Base-by-base conservation (phyloP, 768 basidiomycete species). In the Brasilioporus rufonigricans region DNA sequence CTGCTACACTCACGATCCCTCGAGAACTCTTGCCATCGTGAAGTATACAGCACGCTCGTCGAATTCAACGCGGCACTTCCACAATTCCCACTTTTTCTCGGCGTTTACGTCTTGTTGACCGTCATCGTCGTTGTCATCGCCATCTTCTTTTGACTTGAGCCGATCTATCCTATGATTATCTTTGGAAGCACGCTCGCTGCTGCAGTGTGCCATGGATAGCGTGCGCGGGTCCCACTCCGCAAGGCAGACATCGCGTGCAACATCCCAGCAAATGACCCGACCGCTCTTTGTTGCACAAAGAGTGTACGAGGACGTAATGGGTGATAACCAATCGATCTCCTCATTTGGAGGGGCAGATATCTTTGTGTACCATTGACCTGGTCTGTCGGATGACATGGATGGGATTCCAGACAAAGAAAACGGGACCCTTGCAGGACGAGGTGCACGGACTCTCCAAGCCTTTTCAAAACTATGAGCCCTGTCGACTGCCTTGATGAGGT, bases 31-130 rank as follows among this genome's bases (percentile, higher is more conserved):
- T 1, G 87, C 87, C 86, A 89, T 89, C 0, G 83, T 86, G 61
- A 89, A 87, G 68, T 80, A 89, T 33, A 88, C 86, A 0, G 83
- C 81, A 54, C 83, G 73, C 58, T 83, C 79, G 38, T 87, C 86
- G 62, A 87, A 89, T 63, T 88, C 87, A 18, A 89, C 86, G 10
- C 87, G 72, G 59, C 87, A 89, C 62, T 89, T 89, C 87, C 87
- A 89, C 6, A 89, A 63, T 61, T 87, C 85, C 86, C 87, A 89
- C 24, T 72, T 71, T 46, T 72, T 70, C 43, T 77, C 74, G 3
- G 50, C 38, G 2, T 64, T 55, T 3, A 18, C 16, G 2, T 47
- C 55, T 9, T 48, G 55, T 18, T 23, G 55, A n/a, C 9, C 26
- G 8, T 24, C 53, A 3, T 53, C 54, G n/a, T 50, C 58, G 4